Evolutionary conservation across 1,139 yeast genomes (phyloP).

Genomic region (Yamadazyma spencermartinsiae): DNA sequence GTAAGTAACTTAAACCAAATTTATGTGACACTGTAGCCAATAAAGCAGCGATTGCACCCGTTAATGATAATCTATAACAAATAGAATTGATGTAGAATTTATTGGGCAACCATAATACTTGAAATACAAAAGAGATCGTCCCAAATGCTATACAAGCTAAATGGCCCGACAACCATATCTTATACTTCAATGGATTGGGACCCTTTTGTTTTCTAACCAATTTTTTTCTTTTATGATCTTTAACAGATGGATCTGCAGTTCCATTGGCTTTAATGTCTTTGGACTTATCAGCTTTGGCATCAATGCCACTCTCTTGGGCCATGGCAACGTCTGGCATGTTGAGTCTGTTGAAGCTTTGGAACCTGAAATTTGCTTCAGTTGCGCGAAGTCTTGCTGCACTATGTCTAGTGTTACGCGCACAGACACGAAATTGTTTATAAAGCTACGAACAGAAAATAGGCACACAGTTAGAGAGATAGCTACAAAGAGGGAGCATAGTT

Average conservation of each 20-base stretch:
- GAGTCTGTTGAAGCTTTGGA: no score
- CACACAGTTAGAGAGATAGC: no score
- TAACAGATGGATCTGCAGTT: background rate
- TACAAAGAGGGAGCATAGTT: no score
- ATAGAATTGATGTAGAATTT: conserved; percentile 44
- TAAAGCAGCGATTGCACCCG: conserved; percentile 60
- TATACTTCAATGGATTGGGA: conserved; percentile 45
- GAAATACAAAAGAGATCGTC: conserved; percentile 45
- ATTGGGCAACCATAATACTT: conserved; percentile 46
- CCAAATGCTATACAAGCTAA: conserved; percentile 50
- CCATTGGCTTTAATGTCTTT: background rate
- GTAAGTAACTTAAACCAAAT: conserved; percentile 53
- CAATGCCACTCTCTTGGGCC: background rate
- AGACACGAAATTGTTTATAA: no score
- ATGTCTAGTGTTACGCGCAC: background rate
- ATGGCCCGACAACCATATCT: conserved; percentile 68
- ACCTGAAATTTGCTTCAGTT: conserved; percentile 1
- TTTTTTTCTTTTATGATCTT: conserved; percentile 29
- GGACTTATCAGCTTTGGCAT: background rate
- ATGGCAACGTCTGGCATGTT: background rate
- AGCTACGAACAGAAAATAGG: no score
- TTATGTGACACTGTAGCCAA: conserved; percentile 56
- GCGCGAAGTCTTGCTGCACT: background rate
- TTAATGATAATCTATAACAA: conserved; percentile 52
- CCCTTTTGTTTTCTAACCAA: conserved; percentile 40